phyloP scores from a whole-genome alignment of 768 basidiomycete genomes.

The Porpolomopsis calyptriformis region DNA sequence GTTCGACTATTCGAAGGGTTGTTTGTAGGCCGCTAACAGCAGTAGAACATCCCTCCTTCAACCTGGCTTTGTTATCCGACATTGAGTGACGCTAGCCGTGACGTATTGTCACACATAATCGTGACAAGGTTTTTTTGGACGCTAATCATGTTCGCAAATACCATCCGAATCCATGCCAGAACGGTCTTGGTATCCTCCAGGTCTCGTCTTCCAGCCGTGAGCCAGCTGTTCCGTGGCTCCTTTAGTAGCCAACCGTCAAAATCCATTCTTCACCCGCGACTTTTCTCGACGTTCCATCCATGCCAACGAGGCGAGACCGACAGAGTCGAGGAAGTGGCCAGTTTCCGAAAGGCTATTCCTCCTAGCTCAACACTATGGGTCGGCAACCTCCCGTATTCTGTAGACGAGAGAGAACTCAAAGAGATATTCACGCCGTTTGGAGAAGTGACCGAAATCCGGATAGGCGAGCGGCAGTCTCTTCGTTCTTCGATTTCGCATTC shows the following conservation, averaged over 20 bases:
- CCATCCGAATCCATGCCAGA: slow-evolving; percentile 27
- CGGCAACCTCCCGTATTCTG: slow-evolving; percentile 44
- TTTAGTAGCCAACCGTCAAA: slow-evolving; percentile 8
- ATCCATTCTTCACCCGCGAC: slow-evolving; percentile 15
- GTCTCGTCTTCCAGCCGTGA: slow-evolving; percentile 8
- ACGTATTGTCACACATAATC: neutral
- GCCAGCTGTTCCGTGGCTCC: neutral
- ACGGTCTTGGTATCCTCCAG: slow-evolving; percentile 20
- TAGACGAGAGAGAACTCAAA: slow-evolving; percentile 30
- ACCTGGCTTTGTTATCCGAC: neutral
- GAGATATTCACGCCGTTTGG: slow-evolving; percentile 37
- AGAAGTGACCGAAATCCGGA: slow-evolving; percentile 22
- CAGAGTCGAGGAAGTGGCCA: neutral
- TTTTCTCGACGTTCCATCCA: slow-evolving; percentile 17
- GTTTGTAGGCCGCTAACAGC: neutral
- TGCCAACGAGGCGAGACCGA: neutral
- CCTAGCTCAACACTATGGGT: slow-evolving; percentile 35
- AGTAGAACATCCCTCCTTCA: neutral
- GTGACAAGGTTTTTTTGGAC: too few relatives aligned
- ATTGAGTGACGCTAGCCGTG: neutral
- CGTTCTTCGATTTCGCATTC: slow-evolving; percentile 1
- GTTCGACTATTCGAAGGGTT: slow-evolving; percentile 1
- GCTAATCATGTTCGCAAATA: slow-evolving; percentile 31
- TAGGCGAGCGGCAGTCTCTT: slow-evolving; percentile 27
- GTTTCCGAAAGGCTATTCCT: slow-evolving; percentile 4